These are phyloP conservation scores for Karstenula rhodostoma DNA, from an alignment of 2,329 filamentous ascomycete species.

Conservation along the genomic window DNA sequence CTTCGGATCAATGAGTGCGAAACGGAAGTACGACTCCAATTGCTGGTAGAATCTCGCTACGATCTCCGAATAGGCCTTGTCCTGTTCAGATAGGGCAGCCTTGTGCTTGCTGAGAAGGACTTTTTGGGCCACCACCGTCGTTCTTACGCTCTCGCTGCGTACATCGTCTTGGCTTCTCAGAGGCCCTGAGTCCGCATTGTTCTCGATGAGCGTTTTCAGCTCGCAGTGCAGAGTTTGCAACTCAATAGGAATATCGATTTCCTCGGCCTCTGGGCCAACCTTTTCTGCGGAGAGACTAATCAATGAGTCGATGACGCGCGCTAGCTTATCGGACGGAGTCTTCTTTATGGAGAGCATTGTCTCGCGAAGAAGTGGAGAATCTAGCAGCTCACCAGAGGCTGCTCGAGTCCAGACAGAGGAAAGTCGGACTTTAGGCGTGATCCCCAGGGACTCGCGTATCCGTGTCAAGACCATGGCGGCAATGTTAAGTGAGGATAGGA, in stretches of 20 bases:
- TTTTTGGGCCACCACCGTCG: constrained; percentile 81
- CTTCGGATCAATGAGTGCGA: constrained; percentile 58
- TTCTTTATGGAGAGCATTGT: constrained; percentile 68
- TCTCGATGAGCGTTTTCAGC: constrained; percentile 35
- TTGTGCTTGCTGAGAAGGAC: constrained; percentile 81
- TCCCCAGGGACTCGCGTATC: constrained; percentile 50
- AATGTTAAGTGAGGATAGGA: constrained; percentile 51
- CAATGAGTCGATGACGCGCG: constrained; percentile 54
- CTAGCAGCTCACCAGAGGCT: constrained; percentile 63
- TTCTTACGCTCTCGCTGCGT: constrained; percentile 73
- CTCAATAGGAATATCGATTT: constrained; percentile 30
- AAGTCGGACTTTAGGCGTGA: constrained; percentile 44
- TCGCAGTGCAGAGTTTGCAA: constrained; percentile 43
- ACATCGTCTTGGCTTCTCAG: constrained; percentile 80
- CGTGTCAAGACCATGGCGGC: constrained; percentile 45
- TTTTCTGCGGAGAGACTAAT: constrained; percentile 5
- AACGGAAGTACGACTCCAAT: constrained; percentile 58
- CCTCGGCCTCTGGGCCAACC: not conserved
- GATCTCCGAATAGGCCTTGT: constrained; percentile 73
- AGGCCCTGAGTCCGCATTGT: constrained; percentile 40
- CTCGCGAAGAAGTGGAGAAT: constrained; percentile 61
- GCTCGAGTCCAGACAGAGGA: constrained; percentile 68
- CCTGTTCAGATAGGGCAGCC: constrained; percentile 72
- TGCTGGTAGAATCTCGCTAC: constrained; percentile 65
- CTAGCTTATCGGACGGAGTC: constrained; percentile 63